phyloP scores from a whole-genome alignment of 805 yeast genomes.

The Zygotorulaspora florentina region DNA sequence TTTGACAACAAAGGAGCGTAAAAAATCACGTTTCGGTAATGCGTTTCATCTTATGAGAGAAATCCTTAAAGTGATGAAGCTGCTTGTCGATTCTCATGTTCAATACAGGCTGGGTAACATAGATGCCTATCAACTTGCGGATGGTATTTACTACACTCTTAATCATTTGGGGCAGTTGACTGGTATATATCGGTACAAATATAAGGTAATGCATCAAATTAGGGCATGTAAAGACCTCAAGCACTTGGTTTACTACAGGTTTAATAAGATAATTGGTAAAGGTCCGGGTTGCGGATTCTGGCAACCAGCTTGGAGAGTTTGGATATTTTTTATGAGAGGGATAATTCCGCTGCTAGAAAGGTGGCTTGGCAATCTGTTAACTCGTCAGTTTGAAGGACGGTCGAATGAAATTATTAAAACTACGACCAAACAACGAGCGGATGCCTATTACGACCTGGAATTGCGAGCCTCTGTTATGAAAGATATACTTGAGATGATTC shows the following conservation, averaged over 20 bases:
- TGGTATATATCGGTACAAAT: constrained; percentile 94
- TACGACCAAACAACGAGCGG: constrained; percentile 91
- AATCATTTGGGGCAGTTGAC: constrained; percentile 95
- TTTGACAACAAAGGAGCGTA: constrained; percentile 91
- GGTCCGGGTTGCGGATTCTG: constrained; percentile 99
- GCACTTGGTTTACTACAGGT: constrained; percentile 81
- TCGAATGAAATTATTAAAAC: constrained; percentile 90
- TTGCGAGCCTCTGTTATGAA: constrained; percentile 91
- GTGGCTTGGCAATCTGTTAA: constrained; percentile 88
- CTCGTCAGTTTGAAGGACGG: constrained; percentile 95
- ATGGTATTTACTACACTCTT: constrained; percentile 83
- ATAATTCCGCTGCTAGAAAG: constrained; percentile 85
- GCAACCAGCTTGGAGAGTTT: constrained; percentile 98
- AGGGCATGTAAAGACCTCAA: constrained; percentile 93
- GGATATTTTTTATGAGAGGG: constrained; percentile 91
- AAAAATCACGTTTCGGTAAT: constrained; percentile 91
- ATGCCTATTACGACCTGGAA: constrained; percentile 91
- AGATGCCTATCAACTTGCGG: constrained; percentile 92
- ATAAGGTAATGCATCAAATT: constrained; percentile 97
- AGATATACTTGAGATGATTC: constrained; percentile 95
- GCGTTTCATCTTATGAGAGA: constrained; percentile 94
- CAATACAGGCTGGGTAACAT: constrained; percentile 85
- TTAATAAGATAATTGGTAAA: constrained; percentile 83
- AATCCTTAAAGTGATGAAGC: constrained; percentile 73
- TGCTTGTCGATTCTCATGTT: constrained; percentile 89